Base-by-base conservation (phyloP, 441 rosid species). In the Oxalis stricta region DNA sequence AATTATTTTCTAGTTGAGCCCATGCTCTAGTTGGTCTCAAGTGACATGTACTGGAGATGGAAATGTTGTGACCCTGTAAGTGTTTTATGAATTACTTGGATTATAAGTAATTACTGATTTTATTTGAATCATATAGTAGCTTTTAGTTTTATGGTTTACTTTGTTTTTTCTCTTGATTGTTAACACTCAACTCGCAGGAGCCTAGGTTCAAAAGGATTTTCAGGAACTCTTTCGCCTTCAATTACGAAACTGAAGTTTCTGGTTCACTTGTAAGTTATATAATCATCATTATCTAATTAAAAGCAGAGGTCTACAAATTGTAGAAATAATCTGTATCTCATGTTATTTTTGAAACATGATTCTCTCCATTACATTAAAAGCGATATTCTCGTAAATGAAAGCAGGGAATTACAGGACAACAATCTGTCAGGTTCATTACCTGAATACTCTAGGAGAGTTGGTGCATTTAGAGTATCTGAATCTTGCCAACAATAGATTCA, bases 391-490 rank as follows among this genome's bases (percentile, higher is more conserved):
- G n/a, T n/a, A n/a, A n/a, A n/a, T n/a, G n/a, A n/a, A n/a, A n/a
- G 71, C 92, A 89, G 97, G 82, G 92, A 85, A 24, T 58, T 89
- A 36, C 86, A 76, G 69, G 69, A 80, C 83, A 89, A 89, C 48
- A 60, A 61, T 44, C 68, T 85, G 44, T 63, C 75, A 28, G 98
- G 93, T 44, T 40, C 19, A 14, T 64, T 89, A 40, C 96, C 94
- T 5, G 82, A 75, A 53, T 78, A 66, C 65, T n/a, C 60, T 89
- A 38, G 77, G 89, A 59, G 48, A 44, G 53, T 57, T 84, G 86
- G 64, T 50, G 53, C 48, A 56, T 48, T 75, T 89, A 3, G 64
- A 80, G 48, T 59, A 48, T 62, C 62, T 89, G 56, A 80, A 82
- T 66, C 86, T 89, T 17, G 88, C 94, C 17, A 70, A 70, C 44